phyloP scores from a whole-genome alignment of 2,329 filamentous ascomycete species.

The Microthyrium microscopicum region DNA sequence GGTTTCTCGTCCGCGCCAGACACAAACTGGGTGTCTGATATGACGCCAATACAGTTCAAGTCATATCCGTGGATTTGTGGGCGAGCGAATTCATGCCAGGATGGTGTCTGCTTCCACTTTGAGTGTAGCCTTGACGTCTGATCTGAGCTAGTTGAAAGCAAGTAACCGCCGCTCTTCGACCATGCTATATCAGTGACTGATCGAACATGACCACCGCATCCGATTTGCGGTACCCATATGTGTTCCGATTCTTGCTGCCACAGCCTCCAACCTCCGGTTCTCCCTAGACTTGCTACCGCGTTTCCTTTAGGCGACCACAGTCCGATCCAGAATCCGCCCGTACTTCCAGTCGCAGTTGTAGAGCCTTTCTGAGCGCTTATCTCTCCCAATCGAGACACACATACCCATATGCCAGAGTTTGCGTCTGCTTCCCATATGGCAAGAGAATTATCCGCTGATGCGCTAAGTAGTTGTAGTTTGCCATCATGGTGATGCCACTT shows the following conservation, averaged over 20 bases:
- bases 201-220: conserved; percentile 68
- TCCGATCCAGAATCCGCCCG: conserved; percentile 91
- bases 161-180: conserved; percentile 65
- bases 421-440: conserved; percentile 82
- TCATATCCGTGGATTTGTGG: conserved; percentile 98
- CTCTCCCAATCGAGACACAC: conserved; percentile 70
- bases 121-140: conserved; percentile 85
- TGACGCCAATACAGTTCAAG: conserved; percentile 75
- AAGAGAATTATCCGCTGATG: conserved; percentile 89
- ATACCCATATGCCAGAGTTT: conserved; percentile 80
- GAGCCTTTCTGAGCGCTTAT: conserved; percentile 91
- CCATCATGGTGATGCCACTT: conserved; percentile 45
- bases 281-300: conserved; percentile 64
- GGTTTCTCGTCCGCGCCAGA: conserved; percentile 96
- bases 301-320: conserved; percentile 71
- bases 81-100: conserved; percentile 91
- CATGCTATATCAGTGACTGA: conserved; percentile 71
- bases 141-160: conserved; percentile 78
- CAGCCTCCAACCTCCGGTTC: conserved; percentile 82
- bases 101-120: conserved; percentile 48
- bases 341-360: conserved; percentile 88
- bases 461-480: conserved; percentile 60
- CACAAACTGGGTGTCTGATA: conserved; percentile 63
- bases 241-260: conserved; percentile 56
- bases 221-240: conserved; percentile 60